A percentile compares a stretch with the other conserved stretches of the same genome.
phyloP scores from a whole-genome alignment of 805 yeast species.

The Yamadazyma endophytica region DNA sequence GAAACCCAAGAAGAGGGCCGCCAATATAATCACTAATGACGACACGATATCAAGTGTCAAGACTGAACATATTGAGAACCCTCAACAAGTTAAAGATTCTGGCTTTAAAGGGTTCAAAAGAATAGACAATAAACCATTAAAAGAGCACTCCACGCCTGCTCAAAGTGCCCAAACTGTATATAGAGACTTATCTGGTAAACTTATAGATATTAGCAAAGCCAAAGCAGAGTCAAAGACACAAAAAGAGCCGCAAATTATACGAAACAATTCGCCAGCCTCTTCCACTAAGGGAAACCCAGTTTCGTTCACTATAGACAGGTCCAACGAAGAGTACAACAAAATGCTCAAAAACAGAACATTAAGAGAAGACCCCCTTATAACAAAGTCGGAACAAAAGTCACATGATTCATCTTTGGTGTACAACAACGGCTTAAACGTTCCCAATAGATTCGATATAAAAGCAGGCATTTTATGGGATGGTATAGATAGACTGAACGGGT shows the following conservation, averaged over 20 bases:
- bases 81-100: too few species aligned
- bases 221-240: too few species aligned
- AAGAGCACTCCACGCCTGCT: not conserved
- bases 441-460: conserved; percentile 67
- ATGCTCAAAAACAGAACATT: conserved; percentile 4
- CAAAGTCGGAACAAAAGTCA: conserved; percentile 8
- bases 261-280: conserved; percentile 1
- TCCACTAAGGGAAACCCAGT: conserved; percentile 1
- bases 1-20: conserved; percentile 6
- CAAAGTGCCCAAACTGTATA: conserved; percentile 45
- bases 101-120: conserved; percentile 35
- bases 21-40: too few species aligned
- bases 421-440: conserved; percentile 44
- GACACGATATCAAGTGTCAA: too few species aligned
- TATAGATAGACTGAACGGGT: conserved; percentile 83
- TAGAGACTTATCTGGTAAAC: conserved; percentile 61
- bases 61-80: too few species aligned
- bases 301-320: conserved; percentile 8
- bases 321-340: conserved; percentile 11
- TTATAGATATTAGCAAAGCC: conserved; percentile 34
- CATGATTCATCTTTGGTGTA: too few species aligned
- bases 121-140: conserved; percentile 20
- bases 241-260: not conserved
- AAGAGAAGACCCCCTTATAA: conserved; percentile 16
- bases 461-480: conserved; percentile 90